Evolutionary conservation across 495 filamentous ascomycete species (phyloP).

Genomic region (Margaritispora aquatica): DNA sequence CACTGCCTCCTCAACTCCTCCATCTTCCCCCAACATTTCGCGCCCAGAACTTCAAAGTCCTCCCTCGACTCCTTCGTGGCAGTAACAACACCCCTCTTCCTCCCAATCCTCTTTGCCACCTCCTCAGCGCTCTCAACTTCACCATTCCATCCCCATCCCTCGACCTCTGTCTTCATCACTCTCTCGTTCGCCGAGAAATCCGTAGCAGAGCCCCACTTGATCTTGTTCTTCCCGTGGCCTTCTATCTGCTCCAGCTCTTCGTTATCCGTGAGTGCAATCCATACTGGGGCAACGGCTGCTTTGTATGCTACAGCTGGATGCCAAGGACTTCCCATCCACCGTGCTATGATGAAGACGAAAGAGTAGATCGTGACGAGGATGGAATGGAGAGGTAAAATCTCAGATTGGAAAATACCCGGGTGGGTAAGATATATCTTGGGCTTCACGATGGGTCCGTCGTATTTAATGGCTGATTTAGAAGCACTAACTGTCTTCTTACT

Average conservation of each 20-base stretch:
- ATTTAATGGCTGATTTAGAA: conserved; percentile 3
- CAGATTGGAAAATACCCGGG: conserved; percentile 79
- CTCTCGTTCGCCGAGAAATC: conserved; percentile 50
- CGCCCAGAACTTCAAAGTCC: conserved; percentile 70
- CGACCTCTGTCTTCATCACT: conserved; percentile 67
- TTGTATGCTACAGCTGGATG: conserved; percentile 68
- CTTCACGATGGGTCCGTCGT: conserved; percentile 18
- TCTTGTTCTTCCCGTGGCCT: conserved; percentile 32
- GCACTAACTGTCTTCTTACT: conserved; percentile 20
- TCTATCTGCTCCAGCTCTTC: conserved; percentile 57
- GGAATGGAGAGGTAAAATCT: conserved; percentile 63
- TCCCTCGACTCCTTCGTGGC: conserved; percentile 57
- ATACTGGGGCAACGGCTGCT: conserved; percentile 71
- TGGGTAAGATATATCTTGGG: conserved; percentile 61
- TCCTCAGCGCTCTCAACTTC: conserved; percentile 50
- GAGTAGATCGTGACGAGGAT: conserved; percentile 61
- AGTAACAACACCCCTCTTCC: conserved; percentile 50
- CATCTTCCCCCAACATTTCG: conserved; percentile 73
- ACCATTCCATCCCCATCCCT: conserved; percentile 81
- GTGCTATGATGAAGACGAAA: conserved; percentile 60
- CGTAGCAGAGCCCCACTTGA: conserved; percentile 80
- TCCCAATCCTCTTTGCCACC: conserved; percentile 45
- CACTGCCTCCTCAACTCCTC: conserved; percentile 74
- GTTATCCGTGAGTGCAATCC: conserved; percentile 69
- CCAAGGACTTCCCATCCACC: conserved; percentile 83